Conservation (phyloP, 139 green algal genomes). For the Desmodesmus armatus region DNA sequence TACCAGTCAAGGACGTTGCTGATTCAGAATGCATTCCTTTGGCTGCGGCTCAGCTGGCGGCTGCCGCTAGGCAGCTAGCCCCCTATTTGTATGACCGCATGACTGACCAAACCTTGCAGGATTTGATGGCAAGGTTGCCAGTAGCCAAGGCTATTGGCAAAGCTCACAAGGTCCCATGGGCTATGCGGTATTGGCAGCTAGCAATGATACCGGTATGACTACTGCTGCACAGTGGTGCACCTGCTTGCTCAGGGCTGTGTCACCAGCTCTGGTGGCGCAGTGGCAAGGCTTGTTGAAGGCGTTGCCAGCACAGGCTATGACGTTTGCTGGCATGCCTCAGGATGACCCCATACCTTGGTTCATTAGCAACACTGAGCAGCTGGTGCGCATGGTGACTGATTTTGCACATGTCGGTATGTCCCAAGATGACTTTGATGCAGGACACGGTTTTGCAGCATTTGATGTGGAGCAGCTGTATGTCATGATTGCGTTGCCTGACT, state of each 20-base stretch:
- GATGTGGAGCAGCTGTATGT: background rate
- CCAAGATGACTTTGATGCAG: background rate
- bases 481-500: background rate
- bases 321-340: background rate
- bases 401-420: background rate
- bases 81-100: background rate
- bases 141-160: background rate
- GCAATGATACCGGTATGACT: background rate
- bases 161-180: background rate
- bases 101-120: background rate
- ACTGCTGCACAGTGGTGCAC: background rate
- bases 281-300: background rate
- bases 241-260: background rate
- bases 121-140: background rate
- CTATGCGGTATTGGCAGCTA: background rate
- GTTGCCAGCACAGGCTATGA: background rate
- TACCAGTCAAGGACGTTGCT: background rate
- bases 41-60: background rate
- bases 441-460: background rate
- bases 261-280: background rate
- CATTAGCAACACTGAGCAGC: background rate
- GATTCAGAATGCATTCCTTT: background rate
- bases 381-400: background rate
- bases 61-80: background rate
- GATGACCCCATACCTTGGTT: background rate